A percentile compares a stretch with the other conserved stretches of the same genome.
phyloP scores from a whole-genome alignment of 2,329 filamentous ascomycete genomes.

The Claviceps humidiphila region DNA sequence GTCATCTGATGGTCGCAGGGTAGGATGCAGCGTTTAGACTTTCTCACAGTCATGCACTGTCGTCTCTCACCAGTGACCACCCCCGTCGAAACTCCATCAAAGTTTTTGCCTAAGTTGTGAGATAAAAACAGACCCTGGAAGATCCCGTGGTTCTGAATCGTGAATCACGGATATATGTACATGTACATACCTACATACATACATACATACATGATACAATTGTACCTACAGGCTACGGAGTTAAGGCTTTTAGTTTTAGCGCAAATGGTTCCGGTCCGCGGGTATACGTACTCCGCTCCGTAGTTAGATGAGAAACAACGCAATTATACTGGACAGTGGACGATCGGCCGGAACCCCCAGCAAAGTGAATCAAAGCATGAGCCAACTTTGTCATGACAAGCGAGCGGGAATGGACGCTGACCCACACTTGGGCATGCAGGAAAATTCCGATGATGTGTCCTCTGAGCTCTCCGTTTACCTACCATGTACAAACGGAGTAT shows the following conservation, averaged over 20 bases:
- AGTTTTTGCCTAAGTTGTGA: background rate
- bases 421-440: background rate
- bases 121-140: background rate
- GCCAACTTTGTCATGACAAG: too few species aligned
- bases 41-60: background rate
- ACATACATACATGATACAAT: too few species aligned
- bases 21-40: background rate
- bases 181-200: too few species aligned
- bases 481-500: background rate
- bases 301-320: background rate
- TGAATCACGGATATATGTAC: too few species aligned
- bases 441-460: conserved; percentile 1
- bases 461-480: background rate
- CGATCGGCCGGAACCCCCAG: background rate
- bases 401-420: background rate
- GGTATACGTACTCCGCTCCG: too few species aligned
- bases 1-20: too few species aligned
- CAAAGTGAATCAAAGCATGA: too few species aligned
- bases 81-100: background rate
- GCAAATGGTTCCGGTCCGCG: too few species aligned
- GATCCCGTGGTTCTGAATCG: background rate
- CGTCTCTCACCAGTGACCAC: background rate
- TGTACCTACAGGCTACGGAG: too few species aligned
- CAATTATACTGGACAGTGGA: background rate
- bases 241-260: too few species aligned